phyloP scores from a whole-genome alignment of 2,329 filamentous ascomycete genomes.

The Diplodia intermedia region DNA sequence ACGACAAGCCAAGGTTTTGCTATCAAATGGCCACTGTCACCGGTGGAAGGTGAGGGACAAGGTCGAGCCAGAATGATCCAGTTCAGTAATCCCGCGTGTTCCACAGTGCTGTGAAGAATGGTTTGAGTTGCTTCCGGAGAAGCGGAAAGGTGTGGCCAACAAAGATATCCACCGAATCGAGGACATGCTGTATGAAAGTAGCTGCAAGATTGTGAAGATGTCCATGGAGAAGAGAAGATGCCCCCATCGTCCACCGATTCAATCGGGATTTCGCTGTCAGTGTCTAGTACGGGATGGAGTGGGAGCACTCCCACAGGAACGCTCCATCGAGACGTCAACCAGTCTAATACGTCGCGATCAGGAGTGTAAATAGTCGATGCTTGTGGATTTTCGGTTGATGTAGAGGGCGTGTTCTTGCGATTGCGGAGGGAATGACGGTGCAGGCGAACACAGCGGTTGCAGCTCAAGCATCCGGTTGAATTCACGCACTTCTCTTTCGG shows the following conservation, averaged over 20 bases:
- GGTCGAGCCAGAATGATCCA: not conserved
- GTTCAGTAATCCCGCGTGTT: not conserved
- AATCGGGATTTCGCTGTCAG: not conserved
- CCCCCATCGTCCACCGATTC: not conserved
- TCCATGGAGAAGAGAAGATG: not conserved
- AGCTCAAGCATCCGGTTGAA: not conserved
- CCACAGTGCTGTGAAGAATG: not conserved
- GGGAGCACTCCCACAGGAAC: not conserved
- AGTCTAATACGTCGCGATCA: not conserved
- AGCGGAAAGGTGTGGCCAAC: constrained; percentile 1
- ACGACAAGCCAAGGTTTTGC: not conserved
- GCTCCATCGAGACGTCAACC: not conserved
- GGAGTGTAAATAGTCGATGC: too few species aligned
- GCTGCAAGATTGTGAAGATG: not conserved
- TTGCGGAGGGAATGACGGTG: not conserved
- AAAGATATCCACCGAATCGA: not conserved
- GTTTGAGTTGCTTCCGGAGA: not conserved
- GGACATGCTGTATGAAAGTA: not conserved
- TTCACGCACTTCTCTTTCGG: not conserved
- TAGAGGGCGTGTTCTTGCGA: not conserved
- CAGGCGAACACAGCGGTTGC: not conserved
- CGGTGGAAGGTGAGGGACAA: not conserved
- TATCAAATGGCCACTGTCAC: not conserved
- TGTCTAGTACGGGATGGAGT: not conserved
- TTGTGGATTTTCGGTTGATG: too few species aligned